These are phyloP conservation scores for Xylaria arbuscula DNA, from an alignment of 2,329 filamentous ascomycete species.

Conservation along the genomic window DNA sequence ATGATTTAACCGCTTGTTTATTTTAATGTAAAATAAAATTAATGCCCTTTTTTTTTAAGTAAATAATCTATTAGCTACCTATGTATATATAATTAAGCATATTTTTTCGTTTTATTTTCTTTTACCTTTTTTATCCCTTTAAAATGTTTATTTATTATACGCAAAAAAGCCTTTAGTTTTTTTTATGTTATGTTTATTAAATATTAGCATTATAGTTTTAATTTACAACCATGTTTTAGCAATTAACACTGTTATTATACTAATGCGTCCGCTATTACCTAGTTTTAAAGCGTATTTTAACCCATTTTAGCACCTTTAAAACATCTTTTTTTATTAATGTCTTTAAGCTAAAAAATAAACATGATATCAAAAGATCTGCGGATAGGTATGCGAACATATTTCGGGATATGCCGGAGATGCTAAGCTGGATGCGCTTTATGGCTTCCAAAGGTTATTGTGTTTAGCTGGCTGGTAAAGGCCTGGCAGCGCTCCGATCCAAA, in stretches of 20 bases:
- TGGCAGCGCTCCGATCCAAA: neutral
- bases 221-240: neutral
- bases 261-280: neutral
- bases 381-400: neutral
- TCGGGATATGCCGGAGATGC: slow-evolving; percentile 1
- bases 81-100: too few species aligned
- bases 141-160: too few species aligned
- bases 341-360: neutral
- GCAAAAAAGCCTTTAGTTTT: neutral
- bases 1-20: too few species aligned
- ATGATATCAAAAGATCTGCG: neutral
- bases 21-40: too few species aligned
- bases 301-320: neutral
- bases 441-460: neutral
- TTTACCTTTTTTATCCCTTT: too few species aligned
- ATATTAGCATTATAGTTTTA: neutral
- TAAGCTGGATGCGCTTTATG: slow-evolving; percentile 1
- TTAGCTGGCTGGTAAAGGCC: neutral
- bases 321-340: neutral
- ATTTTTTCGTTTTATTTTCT: too few species aligned
- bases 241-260: slow-evolving; percentile 2
- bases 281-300: neutral
- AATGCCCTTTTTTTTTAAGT: too few species aligned
- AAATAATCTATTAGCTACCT: too few species aligned
- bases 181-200: too few species aligned